Conservation (phyloP, 2,329 filamentous ascomycete species). For the Trichoderma semiorbis region DNA sequence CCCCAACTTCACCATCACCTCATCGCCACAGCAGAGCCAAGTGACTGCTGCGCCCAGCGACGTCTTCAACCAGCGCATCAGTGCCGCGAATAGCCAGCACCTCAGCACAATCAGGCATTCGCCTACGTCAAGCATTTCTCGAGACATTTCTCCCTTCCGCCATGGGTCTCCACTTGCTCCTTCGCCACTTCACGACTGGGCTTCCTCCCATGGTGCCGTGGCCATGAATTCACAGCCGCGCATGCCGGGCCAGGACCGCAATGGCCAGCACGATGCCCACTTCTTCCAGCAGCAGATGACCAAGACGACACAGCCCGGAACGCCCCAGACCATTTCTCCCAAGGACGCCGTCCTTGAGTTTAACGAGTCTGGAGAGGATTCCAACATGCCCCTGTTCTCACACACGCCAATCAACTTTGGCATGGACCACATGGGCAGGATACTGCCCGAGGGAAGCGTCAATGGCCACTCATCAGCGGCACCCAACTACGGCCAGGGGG, state of each 20-base stretch:
- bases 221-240: constrained; percentile 54
- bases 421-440: constrained; percentile 39
- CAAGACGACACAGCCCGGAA: constrained; percentile 43
- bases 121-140: constrained; percentile 45
- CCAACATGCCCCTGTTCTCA: constrained; percentile 67
- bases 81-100: constrained; percentile 74
- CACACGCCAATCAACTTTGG: constrained; percentile 50
- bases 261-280: constrained; percentile 52
- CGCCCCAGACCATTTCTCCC: constrained; percentile 86
- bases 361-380: constrained; percentile 66
- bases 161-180: constrained; percentile 77
- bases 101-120: constrained; percentile 54
- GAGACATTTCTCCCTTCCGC: constrained; percentile 32
- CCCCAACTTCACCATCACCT: constrained; percentile 59
- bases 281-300: constrained; percentile 41
- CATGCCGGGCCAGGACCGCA: constrained; percentile 54
- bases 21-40: constrained; percentile 46
- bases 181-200: constrained; percentile 42
- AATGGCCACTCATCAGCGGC: constrained; percentile 17
- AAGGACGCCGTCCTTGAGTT: constrained; percentile 90
- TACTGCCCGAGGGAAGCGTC: constrained; percentile 21
- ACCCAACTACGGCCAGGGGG: constrained; percentile 19
- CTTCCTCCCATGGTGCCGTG: constrained; percentile 22
- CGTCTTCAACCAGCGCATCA: constrained; percentile 71
- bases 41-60: constrained; percentile 50